Evolutionary conservation across 2,329 filamentous ascomycete species (phyloP), one percentile per base, ranked within the genome.

Genomic region (Chrysoporthe cubensis): DNA sequence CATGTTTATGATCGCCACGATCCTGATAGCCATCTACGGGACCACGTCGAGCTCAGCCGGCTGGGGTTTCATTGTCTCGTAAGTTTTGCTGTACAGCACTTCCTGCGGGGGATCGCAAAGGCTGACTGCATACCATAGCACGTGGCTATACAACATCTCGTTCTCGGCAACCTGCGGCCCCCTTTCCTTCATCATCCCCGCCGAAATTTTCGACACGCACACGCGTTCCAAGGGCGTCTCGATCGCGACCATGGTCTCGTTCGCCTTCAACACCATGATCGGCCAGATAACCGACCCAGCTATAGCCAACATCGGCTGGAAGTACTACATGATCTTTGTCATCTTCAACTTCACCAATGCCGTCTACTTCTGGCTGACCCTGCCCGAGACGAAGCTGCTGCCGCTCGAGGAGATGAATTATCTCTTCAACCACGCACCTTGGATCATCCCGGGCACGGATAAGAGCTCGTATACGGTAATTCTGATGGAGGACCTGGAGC

Each of bases 61-160:
- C 7, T 92, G 90, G 89, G 90, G 87, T 1, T 95, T 94, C 78
- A 94, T 94, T 70, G 82, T 87, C 66, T 85, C 88, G 73, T 77
- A 74, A 72, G 74, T 61, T 71, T 16, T 21, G 6, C 13, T 13
- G 9, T 18, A 50, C 2, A 52, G 18, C 42, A 52, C 34, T 4
- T 61, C 11, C 5, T 62, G 48, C 18, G 11, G 7, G 7, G n/a
- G 43, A 21, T 40, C 61, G 14, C 37, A 42, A 5, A 26, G 3
- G 11, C 43, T 61, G 26, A 61, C 18, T 26, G 32, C 14, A 14
- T 6, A 42, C 26, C 16, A 69, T 54, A 84, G 87, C 73, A 94
- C 91, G 1, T 94, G 91, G 91, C 76, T 92, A 1, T 94, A 92
- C 83, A 94, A 94, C 79, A 91, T 93, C 80, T 90, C 84, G 54